A percentile compares a stretch with the other conserved stretches of the same genome.
Evolutionary conservation across 148 eudicot genomes (phyloP).

Genomic region (Rhododendron ovatum): DNA sequence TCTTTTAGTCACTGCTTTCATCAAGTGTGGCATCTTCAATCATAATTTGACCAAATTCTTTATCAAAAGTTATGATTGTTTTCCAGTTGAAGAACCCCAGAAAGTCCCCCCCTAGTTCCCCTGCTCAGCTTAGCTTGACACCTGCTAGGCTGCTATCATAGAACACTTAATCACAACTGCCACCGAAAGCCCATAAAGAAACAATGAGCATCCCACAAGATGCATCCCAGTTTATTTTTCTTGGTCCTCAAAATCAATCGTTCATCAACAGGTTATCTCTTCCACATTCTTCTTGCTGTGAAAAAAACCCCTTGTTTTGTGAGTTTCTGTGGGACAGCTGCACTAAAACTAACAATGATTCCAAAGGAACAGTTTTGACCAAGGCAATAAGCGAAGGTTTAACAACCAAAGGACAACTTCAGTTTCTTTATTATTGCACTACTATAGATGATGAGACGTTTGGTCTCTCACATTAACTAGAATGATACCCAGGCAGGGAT

Average conservation of each 20-base stretch:
- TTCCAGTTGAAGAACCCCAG: neutral
- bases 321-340: constrained; percentile 4
- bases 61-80: neutral
- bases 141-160: constrained; percentile 5
- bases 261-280: neutral
- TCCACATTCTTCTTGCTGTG: neutral
- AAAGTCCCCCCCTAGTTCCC: neutral
- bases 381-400: constrained; percentile 8
- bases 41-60: constrained; percentile 12
- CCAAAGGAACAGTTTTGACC: constrained; percentile 33
- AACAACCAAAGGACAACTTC: neutral
- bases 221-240: neutral
- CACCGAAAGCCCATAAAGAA: neutral
- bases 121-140: constrained; percentile 10
- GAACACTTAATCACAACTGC: constrained; percentile 3
- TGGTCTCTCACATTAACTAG: neutral
- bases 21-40: constrained; percentile 21
- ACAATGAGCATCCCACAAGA: constrained; percentile 8
- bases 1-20: constrained; percentile 3
- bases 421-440: neutral
- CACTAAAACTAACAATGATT: constrained; percentile 25
- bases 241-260: neutral
- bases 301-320: neutral
- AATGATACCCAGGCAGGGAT: neutral
- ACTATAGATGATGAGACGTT: neutral